phyloP scores from a whole-genome alignment of 2,329 filamentous ascomycete species.

The Westerdykella aurantiaca region DNA sequence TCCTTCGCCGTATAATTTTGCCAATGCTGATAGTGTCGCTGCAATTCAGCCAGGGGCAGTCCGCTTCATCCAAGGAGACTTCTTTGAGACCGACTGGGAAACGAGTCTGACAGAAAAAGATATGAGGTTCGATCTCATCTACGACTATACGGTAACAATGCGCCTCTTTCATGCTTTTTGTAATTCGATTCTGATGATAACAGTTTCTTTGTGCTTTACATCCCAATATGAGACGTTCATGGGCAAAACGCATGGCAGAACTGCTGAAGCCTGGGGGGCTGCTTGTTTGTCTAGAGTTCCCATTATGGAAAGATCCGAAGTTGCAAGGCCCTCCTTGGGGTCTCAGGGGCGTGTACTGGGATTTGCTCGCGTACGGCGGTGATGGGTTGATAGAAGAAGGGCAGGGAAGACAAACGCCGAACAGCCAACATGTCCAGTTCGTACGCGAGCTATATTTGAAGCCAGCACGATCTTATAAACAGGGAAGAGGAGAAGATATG shows the following conservation, averaged over 20 bases:
- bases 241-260: constrained; percentile 50
- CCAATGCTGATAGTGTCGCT: constrained; percentile 32
- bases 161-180: background rate
- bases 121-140: constrained; percentile 51
- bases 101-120: constrained; percentile 25
- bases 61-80: constrained; percentile 58
- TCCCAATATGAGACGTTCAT: constrained; percentile 48
- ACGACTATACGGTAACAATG: constrained; percentile 52
- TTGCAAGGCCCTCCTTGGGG: constrained; percentile 67
- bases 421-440: constrained; percentile 3
- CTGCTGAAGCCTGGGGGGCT: constrained; percentile 48
- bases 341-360: constrained; percentile 42
- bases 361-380: constrained; percentile 9
- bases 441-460: constrained; percentile 10
- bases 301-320: constrained; percentile 59
- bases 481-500: constrained; percentile 12
- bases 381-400: constrained; percentile 8
- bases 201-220: constrained; percentile 56
- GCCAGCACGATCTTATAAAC: constrained; percentile 14
- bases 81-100: constrained; percentile 56
- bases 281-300: constrained; percentile 66
- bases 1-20: constrained; percentile 31
- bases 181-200: background rate
- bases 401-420: background rate
- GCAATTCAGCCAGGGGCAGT: constrained; percentile 42